These are phyloP conservation scores for Leccinum pachyderme DNA, from an alignment of 1,284 basidiomycete genomes.

Conservation along the genomic window DNA sequence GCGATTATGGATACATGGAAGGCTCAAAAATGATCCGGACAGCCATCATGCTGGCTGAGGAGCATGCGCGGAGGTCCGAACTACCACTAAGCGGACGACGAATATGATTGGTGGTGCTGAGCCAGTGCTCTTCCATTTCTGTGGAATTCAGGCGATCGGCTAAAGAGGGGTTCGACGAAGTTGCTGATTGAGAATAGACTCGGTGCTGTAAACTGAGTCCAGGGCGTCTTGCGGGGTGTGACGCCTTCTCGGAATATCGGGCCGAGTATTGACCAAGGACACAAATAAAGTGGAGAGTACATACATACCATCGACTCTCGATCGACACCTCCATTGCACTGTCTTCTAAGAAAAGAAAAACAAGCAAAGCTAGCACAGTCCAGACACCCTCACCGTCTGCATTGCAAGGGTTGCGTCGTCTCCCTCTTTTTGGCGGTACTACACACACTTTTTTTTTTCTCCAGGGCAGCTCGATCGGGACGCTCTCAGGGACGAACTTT, in stretches of 20 bases:
- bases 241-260: not conserved
- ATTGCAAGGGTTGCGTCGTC: not conserved
- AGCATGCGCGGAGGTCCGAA: not conserved
- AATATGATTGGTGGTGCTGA: not conserved
- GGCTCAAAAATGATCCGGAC: not conserved
- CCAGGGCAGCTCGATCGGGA: not conserved
- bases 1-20: not conserved
- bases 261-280: not conserved
- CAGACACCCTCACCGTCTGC: not conserved
- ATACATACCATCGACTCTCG: not conserved
- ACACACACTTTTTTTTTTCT: not conserved
- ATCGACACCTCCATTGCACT: not conserved
- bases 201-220: not conserved
- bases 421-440: not conserved
- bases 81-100: not conserved
- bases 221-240: not conserved
- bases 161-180: not conserved
- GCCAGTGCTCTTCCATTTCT: not conserved
- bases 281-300: not conserved
- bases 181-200: not conserved
- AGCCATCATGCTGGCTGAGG: not conserved
- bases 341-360: not conserved
- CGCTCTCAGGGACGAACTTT: not conserved
- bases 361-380: not conserved
- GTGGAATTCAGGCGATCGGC: not conserved